Evolutionary conservation across 768 basidiomycete genomes (phyloP).

Genomic region (Termitomyces sp.): DNA sequence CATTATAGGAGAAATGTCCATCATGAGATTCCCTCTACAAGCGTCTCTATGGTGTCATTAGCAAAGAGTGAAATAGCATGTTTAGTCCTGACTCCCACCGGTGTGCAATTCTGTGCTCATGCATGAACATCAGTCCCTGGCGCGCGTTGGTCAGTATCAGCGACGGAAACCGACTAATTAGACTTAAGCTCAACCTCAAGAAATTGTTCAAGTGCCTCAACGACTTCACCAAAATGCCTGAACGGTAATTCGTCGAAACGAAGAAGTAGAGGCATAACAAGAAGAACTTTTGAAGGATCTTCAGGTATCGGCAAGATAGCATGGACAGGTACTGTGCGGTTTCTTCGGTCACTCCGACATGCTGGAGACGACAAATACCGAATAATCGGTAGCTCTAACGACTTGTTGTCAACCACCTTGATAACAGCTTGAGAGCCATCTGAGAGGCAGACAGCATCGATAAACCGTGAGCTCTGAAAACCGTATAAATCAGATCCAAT

Average conservation of each 20-base stretch:
- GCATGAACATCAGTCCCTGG: background rate
- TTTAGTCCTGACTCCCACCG: background rate
- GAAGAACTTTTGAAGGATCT: background rate
- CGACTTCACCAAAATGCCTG: background rate
- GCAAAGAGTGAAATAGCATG: background rate
- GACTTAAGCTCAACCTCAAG: background rate
- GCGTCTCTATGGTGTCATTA: background rate
- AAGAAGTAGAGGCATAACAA: background rate
- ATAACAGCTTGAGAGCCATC: background rate
- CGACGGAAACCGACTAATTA: background rate
- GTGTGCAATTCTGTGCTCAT: constrained; percentile 1
- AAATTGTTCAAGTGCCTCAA: background rate
- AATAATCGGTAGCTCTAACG: background rate
- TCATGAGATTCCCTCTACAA: background rate
- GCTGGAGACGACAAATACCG: background rate
- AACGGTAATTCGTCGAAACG: background rate
- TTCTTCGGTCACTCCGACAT: background rate
- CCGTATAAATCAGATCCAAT: background rate
- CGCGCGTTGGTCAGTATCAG: background rate
- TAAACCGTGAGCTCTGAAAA: background rate
- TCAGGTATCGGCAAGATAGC: background rate
- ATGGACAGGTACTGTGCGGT: background rate
- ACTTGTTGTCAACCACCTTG: background rate
- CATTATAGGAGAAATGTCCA: background rate
- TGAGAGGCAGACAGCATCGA: background rate